phyloP scores from a whole-genome alignment of 805 yeast genomes.

The Starmerella kuoi region DNA sequence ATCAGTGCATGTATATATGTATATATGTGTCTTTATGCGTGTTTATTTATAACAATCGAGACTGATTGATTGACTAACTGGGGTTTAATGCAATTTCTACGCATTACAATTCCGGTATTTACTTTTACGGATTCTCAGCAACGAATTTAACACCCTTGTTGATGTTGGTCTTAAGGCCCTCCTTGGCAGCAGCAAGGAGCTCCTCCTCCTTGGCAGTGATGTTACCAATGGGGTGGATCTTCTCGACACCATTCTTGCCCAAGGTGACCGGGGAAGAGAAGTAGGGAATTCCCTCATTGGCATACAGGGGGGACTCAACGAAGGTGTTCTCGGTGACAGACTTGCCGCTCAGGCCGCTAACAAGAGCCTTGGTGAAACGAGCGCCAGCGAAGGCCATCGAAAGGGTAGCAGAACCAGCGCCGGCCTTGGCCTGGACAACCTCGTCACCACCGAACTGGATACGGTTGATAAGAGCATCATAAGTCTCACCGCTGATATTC shows the following conservation, averaged over 20 bases:
- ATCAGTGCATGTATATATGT: too few relatives aligned
- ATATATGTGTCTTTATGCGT: too few relatives aligned
- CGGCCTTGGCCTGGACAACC: constrained; percentile 85
- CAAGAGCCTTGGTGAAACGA: constrained; percentile 48
- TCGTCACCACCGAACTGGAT: constrained; percentile 96
- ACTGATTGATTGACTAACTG: too few relatives aligned
- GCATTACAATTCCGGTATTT: too few relatives aligned
- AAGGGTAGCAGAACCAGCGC: constrained; percentile 86
- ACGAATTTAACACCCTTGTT: constrained; percentile 84
- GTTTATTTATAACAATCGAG: too few relatives aligned
- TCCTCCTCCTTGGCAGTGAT: constrained; percentile 71
- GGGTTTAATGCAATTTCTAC: too few relatives aligned
- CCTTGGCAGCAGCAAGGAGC: constrained; percentile 70
- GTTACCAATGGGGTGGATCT: constrained; percentile 68
- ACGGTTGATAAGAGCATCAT: constrained; percentile 61
- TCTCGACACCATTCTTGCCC: constrained; percentile 80
- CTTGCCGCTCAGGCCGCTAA: constrained; percentile 35
- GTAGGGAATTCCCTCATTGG: constrained; percentile 86
- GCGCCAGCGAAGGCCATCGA: constrained; percentile 92
- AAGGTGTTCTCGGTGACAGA: constrained; percentile 41
- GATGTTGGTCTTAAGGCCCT: constrained; percentile 76
- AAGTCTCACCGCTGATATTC: constrained; percentile 50
- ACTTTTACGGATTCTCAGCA: constrained; percentile 30
- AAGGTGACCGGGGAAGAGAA: constrained; percentile 90
- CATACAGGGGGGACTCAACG: constrained; percentile 63